A percentile compares a stretch with the other conserved stretches of the same genome.
These are phyloP conservation scores for Apiospora sp. DNA, from an alignment of 2,329 filamentous ascomycete species.

Conservation along the genomic window DNA sequence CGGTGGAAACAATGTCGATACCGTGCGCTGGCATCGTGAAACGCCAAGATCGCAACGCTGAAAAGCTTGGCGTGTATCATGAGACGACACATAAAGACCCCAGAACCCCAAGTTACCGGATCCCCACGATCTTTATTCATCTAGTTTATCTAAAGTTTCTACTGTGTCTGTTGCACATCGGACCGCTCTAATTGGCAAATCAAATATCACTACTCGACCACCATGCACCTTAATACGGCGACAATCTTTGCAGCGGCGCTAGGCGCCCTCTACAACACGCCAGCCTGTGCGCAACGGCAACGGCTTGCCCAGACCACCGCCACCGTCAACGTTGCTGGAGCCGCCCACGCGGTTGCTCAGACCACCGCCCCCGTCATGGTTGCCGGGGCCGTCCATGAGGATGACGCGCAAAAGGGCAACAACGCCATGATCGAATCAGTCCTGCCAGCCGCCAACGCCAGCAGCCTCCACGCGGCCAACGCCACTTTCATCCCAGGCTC, in stretches of 20 bases:
- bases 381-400: conserved; percentile 30
- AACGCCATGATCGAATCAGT: conserved; percentile 34
- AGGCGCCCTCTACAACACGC: conserved; percentile 3
- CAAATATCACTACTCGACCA: background rate
- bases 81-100: conserved; percentile 27
- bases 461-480: conserved; percentile 16
- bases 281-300: conserved; percentile 26
- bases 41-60: conserved; percentile 36
- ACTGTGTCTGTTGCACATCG: background rate
- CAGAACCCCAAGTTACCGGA: conserved; percentile 9
- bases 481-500: conserved; percentile 31
- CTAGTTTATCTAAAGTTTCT: background rate
- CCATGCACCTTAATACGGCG: conserved; percentile 25
- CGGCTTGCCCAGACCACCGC: conserved; percentile 18
- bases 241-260: conserved; percentile 25
- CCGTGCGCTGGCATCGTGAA: conserved; percentile 31
- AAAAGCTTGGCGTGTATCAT: conserved; percentile 28
- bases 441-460: conserved; percentile 29
- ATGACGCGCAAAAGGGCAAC: conserved; percentile 30
- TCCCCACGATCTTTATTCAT: conserved; percentile 20
- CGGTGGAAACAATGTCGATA: conserved; percentile 5
- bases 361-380: conserved; percentile 27
- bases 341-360: conserved; percentile 23
- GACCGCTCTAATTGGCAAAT: background rate
- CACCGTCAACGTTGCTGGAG: conserved; percentile 30